Evolutionary conservation across 768 basidiomycete species (phyloP), one percentile per base, ranked within the genome.

Genomic region (Termitomyces sp.): DNA sequence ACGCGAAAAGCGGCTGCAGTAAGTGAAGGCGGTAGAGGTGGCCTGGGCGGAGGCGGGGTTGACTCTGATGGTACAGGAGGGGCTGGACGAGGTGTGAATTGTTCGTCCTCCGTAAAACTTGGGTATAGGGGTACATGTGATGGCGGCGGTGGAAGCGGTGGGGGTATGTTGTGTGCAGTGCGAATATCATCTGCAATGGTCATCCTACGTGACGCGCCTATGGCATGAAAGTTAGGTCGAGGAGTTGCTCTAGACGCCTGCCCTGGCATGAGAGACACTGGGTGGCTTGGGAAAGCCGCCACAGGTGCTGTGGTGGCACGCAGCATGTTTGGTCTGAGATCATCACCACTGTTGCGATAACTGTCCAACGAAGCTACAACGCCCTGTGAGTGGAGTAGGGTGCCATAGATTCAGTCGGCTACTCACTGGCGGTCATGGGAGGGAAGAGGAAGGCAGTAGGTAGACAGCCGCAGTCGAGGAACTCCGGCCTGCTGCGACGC

Each of bases 61-160:
- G 49, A 35, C n/a, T n/a, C n/a, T 12, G 52, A 33, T 11, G 56
- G 59, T 11, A 44, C 20, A 29, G 69, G 63, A 36, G 64, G 59
- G n/a, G 63, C 59, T 7, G 69, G 59, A 31, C 65, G 63, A 49
- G 63, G 68, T 27, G 66, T 66, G 63, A 52, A 67, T 64, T 38
- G 64, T 59, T 69, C 64, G 60, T 69, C 39, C 62, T 65, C 42
- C 18, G 60, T 51, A 52, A 69, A 68, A 50, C 65, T 61, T n/a
- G 72, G 71, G 56, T 73, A 70, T 12, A 67, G 60, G 48, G 71
- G 69, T 15, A 64, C 42, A 43, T n/a, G n/a, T n/a, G 68, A 60
- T 31, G 62, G 59, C 13, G 60, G 56, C 47, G 59, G 40, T 18
- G 47, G 40, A 1, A 33, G 15, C 23, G 49, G 36, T 3, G 44